Conservation (phyloP, 108 stramenopile genomes). For the Nannochloropsis granulata region DNA sequence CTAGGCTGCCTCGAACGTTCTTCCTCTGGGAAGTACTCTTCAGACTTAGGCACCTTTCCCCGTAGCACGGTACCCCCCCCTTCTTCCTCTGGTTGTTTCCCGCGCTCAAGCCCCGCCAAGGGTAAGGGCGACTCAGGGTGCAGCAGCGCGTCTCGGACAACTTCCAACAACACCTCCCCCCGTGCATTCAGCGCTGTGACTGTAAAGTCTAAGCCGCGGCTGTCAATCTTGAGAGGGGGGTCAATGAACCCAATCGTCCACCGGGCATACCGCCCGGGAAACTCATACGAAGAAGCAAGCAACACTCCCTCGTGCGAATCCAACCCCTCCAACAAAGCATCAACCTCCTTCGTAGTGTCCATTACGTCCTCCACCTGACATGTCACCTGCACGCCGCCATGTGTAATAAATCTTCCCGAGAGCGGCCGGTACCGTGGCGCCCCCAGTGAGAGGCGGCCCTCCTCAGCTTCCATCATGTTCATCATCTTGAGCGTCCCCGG, state of each 20-base stretch:
- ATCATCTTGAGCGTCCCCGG: neutral
- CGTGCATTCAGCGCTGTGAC: slow-evolving; percentile 62
- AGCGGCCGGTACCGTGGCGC: slow-evolving; percentile 33
- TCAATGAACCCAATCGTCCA: slow-evolving; percentile 63
- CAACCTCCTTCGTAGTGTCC: slow-evolving; percentile 48
- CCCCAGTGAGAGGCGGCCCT: slow-evolving; percentile 26
- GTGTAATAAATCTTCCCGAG: slow-evolving; percentile 36
- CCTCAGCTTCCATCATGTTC: neutral
- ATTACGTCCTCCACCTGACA: slow-evolving; percentile 48
- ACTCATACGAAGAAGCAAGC: slow-evolving; percentile 75
- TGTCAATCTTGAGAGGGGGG: slow-evolving; percentile 74
- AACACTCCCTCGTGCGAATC: slow-evolving; percentile 66
- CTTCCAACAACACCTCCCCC: slow-evolving; percentile 56
- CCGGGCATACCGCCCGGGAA: slow-evolving; percentile 69
- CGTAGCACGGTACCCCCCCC: neutral
- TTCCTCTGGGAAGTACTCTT: slow-evolving; percentile 75
- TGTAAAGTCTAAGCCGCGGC: slow-evolving; percentile 50
- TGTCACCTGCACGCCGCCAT: slow-evolving; percentile 67
- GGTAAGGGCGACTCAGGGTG: neutral
- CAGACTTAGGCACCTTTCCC: slow-evolving; percentile 35
- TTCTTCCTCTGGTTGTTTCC: neutral
- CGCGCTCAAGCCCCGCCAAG: neutral
- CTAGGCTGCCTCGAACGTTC: slow-evolving; percentile 75
- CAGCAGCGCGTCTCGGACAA: slow-evolving; percentile 53
- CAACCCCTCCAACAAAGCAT: slow-evolving; percentile 61